Evolutionary conservation across 768 basidiomycete genomes (phyloP).

Genomic region (Tylopilus cervinicoccineus): DNA sequence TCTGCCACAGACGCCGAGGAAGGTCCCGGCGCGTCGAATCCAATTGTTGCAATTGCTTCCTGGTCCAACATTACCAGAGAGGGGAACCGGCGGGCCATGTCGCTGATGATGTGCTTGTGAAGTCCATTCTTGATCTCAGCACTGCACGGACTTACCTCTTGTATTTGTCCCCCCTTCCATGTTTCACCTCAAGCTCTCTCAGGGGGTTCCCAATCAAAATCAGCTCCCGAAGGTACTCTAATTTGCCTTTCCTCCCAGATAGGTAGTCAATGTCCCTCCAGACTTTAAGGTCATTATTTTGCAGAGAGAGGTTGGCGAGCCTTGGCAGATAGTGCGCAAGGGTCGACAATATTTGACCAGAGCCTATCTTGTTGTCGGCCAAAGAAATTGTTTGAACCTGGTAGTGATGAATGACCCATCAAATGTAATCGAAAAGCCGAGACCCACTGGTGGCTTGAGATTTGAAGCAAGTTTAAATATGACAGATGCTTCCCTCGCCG

Average conservation of each 20-base stretch:
- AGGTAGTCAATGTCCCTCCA: slow-evolving; percentile 71
- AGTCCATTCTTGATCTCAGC: not conserved
- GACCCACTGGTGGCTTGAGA: slow-evolving; percentile 66
- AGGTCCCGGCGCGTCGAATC: slow-evolving; percentile 68
- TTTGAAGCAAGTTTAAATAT: slow-evolving; percentile 85
- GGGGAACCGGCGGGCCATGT: slow-evolving; percentile 76
- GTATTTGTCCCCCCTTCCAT: slow-evolving; percentile 59
- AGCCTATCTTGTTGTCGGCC: slow-evolving; percentile 69
- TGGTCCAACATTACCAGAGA: slow-evolving; percentile 82
- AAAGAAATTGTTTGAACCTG: slow-evolving; percentile 81
- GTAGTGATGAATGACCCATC: not conserved
- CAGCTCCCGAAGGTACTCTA: slow-evolving; percentile 65
- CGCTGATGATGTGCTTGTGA: slow-evolving; percentile 42
- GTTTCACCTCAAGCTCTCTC: slow-evolving; percentile 53
- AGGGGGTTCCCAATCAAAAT: slow-evolving; percentile 76
- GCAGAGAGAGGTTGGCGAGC: slow-evolving; percentile 74
- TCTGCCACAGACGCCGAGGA: slow-evolving; percentile 38
- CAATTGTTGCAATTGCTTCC: slow-evolving; percentile 69
- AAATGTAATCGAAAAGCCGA: not conserved
- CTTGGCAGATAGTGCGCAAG: slow-evolving; percentile 75
- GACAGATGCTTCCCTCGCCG: slow-evolving; percentile 66
- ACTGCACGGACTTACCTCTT: slow-evolving; percentile 49
- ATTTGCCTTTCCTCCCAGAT: slow-evolving; percentile 52
- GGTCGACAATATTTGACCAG: slow-evolving; percentile 54
- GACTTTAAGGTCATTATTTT: slow-evolving; percentile 67